Base-by-base conservation (phyloP, 2,329 filamentous ascomycete genomes). In the Trichoderma oligosporum region DNA sequence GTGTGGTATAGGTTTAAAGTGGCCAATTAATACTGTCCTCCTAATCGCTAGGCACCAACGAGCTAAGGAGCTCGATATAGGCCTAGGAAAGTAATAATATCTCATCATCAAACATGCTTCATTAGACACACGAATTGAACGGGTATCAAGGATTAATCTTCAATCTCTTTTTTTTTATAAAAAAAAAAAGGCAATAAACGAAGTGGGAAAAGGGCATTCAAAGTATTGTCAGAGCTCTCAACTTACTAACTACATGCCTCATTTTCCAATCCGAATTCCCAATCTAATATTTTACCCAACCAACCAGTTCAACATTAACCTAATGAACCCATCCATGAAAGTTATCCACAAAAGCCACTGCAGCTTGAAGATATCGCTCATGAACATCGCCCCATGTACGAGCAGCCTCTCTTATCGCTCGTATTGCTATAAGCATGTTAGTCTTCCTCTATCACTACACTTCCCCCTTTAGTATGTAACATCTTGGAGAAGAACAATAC, bases 381-480 rank as follows among this genome's bases (percentile, higher is more conserved):
- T 86, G 79, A 4, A 80, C 77, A 67, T 91, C 87, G 4, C 85
- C 85, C 88, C 88, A 93, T 0, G 87, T 91, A 60, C 78, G 79
- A 12, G 85, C 84, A 16, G 86, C 87, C 68, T 89, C 89, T 70
- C 78, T 85, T 77, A 93, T 86, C 2, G 89, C 84, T 41, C 90
- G 82, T 52, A 92, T 75, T 14, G 81, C 88, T 86, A 45, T 51
- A 8, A 18, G n/a, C 7, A 29, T 60, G 60, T 39, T n/a, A 31
- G 51, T 12, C 12, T 27, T 16, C 9, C 11, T 29, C 22, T 5
- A 25, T 9, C 7, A 12, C 4, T 22, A n/a, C n/a, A n/a, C n/a
- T 38, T 27, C 49, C 12, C 41, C 18, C 14, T 41, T 18, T 41
- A 8, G 38, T 36, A 9, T 29, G 31, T 9, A 18, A 6, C 5